Evolutionary conservation across 2,329 filamentous ascomycete genomes (phyloP), one percentile per base, ranked within the genome.

Genomic region (Neonectria coccinea): DNA sequence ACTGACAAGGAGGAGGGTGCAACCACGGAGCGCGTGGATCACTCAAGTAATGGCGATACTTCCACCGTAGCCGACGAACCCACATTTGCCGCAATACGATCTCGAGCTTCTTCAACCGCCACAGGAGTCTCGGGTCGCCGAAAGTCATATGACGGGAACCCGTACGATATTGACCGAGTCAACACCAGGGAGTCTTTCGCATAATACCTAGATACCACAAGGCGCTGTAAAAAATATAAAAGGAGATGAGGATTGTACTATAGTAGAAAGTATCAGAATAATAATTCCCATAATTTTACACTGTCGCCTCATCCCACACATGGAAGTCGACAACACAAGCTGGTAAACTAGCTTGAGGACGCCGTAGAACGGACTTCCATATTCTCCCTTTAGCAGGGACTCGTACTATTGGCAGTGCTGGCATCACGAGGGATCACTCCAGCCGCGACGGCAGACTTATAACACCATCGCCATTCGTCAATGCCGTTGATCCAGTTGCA

Each of bases 391-490:
- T 16, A 47, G 18, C 60, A 63, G 5, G 51, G 55, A n/a, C 60
- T 58, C 4, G 54, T n/a, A 12, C 36, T 57, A 29, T 47, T 44
- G 1, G 71, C 73, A 3, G 51, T 69, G 3, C 64, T 20, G 0
- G 71, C 73, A 54, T 76, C 70, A 5, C 70, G 61, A 0, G 74
- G 74, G 52, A 76, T 75, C 5, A 68, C 74, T 2, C 73, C 73
- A 0, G 71, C 74, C 0, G 56, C 65, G 10, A 75, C 74, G 1
- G 74, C 73, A 44, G 67, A 65, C 59, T 75, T 64, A 68, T 86
- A 86, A 65, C 81, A 81, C 84, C 84, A 86, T 22, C 82, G 73
- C 76, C 80, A 85, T 67, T 85, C 82, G 39, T 78, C 79, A 62
- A 67, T 82, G 16, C 73, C 86, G 1, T 70, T 25, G 6, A 25